phyloP scores from a whole-genome alignment of 306 rosid genomes.

The Gastrolobium bilobum region DNA sequence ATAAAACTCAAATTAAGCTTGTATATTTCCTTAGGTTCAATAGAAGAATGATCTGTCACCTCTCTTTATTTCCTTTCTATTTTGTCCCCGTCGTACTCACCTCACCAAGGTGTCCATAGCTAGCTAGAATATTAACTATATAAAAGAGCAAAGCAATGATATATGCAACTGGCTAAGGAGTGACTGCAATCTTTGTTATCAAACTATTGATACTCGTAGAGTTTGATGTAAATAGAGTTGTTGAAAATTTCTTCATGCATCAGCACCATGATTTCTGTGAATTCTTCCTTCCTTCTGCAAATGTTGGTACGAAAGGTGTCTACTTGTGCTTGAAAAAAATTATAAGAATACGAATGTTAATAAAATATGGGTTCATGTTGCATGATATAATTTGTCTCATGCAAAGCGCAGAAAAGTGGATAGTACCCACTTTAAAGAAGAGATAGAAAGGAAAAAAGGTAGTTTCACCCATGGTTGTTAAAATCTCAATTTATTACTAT shows the following conservation, averaged over 20 bases:
- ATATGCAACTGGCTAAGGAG: constrained; percentile 28
- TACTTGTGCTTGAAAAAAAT: background rate
- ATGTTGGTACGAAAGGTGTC: background rate
- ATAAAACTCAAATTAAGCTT: constrained; percentile 43
- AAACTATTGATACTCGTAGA: constrained; percentile 14
- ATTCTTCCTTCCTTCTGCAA: background rate
- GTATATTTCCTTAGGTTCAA: constrained; percentile 56
- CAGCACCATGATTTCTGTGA: constrained; percentile 53
- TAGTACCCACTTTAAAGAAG: too few species aligned
- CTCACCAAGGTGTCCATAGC: constrained; percentile 38
- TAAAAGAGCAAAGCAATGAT: constrained; percentile 22
- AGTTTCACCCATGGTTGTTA: too few species aligned
- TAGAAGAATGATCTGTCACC: constrained; percentile 26
- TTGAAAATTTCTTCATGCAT: constrained; percentile 39
- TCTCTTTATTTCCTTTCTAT: constrained; percentile 30
- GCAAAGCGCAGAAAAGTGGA: too few species aligned
- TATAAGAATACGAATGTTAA: background rate
- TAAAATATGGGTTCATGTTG: constrained; percentile 1
- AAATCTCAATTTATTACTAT: too few species aligned
- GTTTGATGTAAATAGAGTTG: constrained; percentile 48
- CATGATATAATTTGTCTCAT: too few species aligned
- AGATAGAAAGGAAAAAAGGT: too few species aligned
- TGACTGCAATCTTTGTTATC: constrained; percentile 12
- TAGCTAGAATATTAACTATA: constrained; percentile 44
- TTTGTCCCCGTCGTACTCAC: constrained; percentile 30